phyloP scores from a whole-genome alignment of 768 basidiomycete genomes.

The Trametes cinnabarina region DNA sequence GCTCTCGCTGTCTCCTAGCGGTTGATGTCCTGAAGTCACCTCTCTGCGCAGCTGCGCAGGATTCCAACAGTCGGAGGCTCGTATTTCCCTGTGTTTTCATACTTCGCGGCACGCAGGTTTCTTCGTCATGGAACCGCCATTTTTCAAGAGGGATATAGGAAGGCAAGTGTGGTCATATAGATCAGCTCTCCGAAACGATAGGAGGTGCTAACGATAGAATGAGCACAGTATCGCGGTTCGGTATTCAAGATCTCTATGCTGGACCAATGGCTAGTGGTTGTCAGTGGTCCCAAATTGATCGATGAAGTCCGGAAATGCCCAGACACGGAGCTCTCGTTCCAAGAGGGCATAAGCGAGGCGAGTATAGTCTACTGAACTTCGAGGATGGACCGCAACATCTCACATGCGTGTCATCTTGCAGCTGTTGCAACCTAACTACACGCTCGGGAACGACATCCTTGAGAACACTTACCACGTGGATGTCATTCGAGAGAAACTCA shows the following conservation, averaged over 20 bases:
- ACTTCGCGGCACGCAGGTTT: constrained; percentile 27
- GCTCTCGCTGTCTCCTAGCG: neutral
- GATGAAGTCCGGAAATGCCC: constrained; percentile 51
- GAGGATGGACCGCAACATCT: neutral
- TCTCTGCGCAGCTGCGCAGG: constrained; percentile 1
- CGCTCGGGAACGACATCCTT: constrained; percentile 27
- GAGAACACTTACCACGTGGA: constrained; percentile 23
- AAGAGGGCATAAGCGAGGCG: constrained; percentile 41
- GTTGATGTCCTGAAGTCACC: neutral
- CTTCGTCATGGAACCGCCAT: constrained; percentile 33
- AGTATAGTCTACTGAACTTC: neutral
- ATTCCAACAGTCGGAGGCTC: constrained; percentile 38
- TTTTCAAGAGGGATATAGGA: constrained; percentile 37
- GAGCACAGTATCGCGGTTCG: constrained; percentile 19
- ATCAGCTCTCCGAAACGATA: no score
- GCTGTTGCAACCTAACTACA: constrained; percentile 32
- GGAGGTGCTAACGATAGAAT: no score
- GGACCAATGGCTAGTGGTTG: constrained; percentile 45
- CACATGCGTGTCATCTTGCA: neutral
- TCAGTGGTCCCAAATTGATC: constrained; percentile 42
- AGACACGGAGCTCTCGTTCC: constrained; percentile 44
- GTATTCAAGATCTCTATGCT: constrained; percentile 45
- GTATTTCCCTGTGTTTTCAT: constrained; percentile 34
- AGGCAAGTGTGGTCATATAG: constrained; percentile 17
- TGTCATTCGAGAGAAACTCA: constrained; percentile 27